Evolutionary conservation across 2,329 filamentous ascomycete genomes (phyloP).

Genomic region (Xylaria multiplex): DNA sequence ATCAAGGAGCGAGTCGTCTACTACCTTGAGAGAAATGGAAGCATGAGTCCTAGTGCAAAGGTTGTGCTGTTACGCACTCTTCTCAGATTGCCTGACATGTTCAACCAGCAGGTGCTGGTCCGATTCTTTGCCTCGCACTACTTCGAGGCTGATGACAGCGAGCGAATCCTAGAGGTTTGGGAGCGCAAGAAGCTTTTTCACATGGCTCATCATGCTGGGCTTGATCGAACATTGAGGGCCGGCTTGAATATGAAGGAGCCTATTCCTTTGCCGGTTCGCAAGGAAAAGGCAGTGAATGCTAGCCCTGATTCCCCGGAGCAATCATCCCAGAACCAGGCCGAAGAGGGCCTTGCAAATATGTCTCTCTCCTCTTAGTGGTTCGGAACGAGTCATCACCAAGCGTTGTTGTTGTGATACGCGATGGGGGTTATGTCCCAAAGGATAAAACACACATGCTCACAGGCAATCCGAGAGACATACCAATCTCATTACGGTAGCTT

Average conservation of each 20-base stretch:
- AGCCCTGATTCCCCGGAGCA: not conserved
- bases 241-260: slow-evolving; percentile 1
- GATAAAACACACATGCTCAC: too few species aligned
- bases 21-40: not conserved
- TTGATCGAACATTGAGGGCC: slow-evolving; percentile 14
- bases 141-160: not conserved
- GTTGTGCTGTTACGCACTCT: slow-evolving; percentile 5
- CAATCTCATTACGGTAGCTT: too few species aligned
- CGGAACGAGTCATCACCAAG: too few species aligned
- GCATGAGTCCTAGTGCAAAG: not conserved
- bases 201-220: not conserved
- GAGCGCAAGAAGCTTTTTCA: slow-evolving; percentile 6
- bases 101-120: slow-evolving; percentile 6
- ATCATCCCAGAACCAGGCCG: too few species aligned
- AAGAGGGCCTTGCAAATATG: too few species aligned
- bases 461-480: too few species aligned
- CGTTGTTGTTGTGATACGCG: too few species aligned
- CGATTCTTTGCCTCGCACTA: slow-evolving; percentile 16
- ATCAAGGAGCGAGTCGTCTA: slow-evolving; percentile 12
- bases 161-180: not conserved
- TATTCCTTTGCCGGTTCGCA: not conserved
- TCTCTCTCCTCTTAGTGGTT: too few species aligned
- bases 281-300: not conserved
- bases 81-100: not conserved
- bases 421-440: too few species aligned